phyloP scores from a whole-genome alignment of 352 stramenopile genomes.

The Globisporangium paroecandrum region DNA sequence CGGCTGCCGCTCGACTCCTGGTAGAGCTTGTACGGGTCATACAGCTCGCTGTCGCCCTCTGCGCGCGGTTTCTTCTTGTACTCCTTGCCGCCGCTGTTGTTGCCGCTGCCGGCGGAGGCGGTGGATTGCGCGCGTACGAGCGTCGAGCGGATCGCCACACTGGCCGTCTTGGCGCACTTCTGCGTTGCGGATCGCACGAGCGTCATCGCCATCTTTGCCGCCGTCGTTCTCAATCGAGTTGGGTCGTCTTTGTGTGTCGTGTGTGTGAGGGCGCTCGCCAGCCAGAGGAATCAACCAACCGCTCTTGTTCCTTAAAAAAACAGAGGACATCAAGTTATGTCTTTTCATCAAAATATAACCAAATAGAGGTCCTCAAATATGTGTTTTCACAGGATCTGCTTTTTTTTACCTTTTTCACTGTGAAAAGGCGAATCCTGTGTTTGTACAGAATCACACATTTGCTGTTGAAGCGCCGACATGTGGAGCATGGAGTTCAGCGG shows the following conservation, averaged over 20 bases:
- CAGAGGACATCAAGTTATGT: no score
- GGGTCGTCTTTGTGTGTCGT: not conserved
- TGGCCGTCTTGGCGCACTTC: slow-evolving; percentile 19
- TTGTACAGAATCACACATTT: not conserved
- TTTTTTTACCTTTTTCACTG: no score
- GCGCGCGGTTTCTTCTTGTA: slow-evolving; percentile 22
- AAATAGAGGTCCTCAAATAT: no score
- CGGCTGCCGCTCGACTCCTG: slow-evolving; percentile 62
- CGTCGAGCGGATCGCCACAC: slow-evolving; percentile 20
- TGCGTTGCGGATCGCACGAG: slow-evolving; percentile 41
- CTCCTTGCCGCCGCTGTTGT: slow-evolving; percentile 5
- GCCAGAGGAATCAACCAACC: not conserved
- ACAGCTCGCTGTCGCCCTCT: slow-evolving; percentile 36
- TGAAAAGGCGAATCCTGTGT: no score
- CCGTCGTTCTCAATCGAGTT: not conserved
- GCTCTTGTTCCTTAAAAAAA: no score
- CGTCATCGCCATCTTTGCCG: slow-evolving; percentile 33
- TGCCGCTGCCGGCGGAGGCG: not conserved
- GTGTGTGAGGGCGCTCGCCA: not conserved
- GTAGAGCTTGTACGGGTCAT: slow-evolving; percentile 83
- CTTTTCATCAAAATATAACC: no score
- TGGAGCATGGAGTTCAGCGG: slow-evolving; percentile 47
- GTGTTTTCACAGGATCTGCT: no score
- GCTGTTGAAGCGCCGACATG: slow-evolving; percentile 23
- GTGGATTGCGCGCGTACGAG: slow-evolving; percentile 15